Conservation (phyloP, 768 basidiomycete genomes). For the Leccinum broughii region DNA sequence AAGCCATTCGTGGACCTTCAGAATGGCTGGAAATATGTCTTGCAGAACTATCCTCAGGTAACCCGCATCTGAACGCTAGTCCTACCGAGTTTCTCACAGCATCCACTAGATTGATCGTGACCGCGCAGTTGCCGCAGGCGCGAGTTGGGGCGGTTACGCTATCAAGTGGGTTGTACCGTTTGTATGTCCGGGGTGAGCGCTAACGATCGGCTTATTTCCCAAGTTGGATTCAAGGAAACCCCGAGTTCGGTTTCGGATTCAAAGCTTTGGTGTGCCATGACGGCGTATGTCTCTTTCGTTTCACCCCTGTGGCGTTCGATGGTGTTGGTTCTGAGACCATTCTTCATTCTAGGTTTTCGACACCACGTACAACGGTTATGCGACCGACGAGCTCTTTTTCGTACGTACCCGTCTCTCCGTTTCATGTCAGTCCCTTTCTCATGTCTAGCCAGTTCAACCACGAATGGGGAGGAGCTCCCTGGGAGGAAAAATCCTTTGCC, state of each 20-base stretch:
- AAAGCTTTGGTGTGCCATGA: slow-evolving; percentile 93
- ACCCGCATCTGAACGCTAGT: neutral
- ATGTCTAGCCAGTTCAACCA: slow-evolving; percentile 67
- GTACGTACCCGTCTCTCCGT: slow-evolving; percentile 42
- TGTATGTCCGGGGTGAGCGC: neutral
- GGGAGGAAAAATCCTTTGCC: slow-evolving; percentile 58
- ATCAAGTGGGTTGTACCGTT: slow-evolving; percentile 61
- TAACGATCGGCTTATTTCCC: slow-evolving; percentile 2
- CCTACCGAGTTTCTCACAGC: neutral
- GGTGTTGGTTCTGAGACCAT: neutral
- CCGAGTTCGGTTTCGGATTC: slow-evolving; percentile 84
- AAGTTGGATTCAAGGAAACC: slow-evolving; percentile 96
- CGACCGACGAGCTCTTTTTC: slow-evolving; percentile 92
- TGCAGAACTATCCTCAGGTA: slow-evolving; percentile 72
- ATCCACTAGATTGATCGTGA: slow-evolving; percentile 59
- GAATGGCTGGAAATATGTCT: slow-evolving; percentile 70
- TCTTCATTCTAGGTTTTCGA: slow-evolving; percentile 61
- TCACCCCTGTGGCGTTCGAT: neutral
- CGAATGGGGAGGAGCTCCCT: slow-evolving; percentile 83
- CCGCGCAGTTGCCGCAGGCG: slow-evolving; percentile 76
- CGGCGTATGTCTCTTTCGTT: slow-evolving; percentile 53
- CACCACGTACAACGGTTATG: slow-evolving; percentile 74
- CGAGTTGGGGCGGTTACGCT: slow-evolving; percentile 85
- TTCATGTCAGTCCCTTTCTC: neutral
- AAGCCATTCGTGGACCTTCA: slow-evolving; percentile 79